Base-by-base conservation (phyloP, 768 basidiomycete species). In the Coprinellus aureogranulatus region DNA sequence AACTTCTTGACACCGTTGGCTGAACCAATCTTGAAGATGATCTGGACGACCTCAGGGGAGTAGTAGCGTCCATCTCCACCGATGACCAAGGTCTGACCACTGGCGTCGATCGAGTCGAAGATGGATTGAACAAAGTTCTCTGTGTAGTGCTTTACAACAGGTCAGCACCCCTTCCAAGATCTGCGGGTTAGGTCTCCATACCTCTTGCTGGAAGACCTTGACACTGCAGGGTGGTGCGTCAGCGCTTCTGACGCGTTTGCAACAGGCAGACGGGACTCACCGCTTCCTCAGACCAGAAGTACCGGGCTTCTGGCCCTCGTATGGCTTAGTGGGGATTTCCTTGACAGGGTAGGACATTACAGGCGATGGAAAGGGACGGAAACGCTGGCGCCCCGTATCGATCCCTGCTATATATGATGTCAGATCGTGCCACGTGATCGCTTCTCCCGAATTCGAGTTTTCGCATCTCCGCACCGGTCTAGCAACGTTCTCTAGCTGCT, bases 91-190 rank as follows among this genome's bases (percentile, higher is more conserved):
- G 94, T 94, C 54, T 86, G 77, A 27, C 84, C 92, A 59, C 88
- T 74, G 50, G 85, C 83, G 5, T 89, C 83, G 74, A 98, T 92
- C 54, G 95, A 91, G 73, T 91, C 85, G 67, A 95, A 83, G 78
- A 94, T 99, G 63, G 96, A 75, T 73, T 98, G 96, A 57, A 98
- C 72, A 65, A 99, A 99, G 81, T 98, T 99, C 77, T 98, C 97
- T 45, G 97, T 99, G 77, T 98, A 99, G 79, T 98, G 88, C 92
- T 94, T 52, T 34, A 20, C 14, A 44, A 25, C 14, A 9, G 44
- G 14, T 57, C 9, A 57, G 30, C 20, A 25, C 37, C n/a, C 25
- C 9, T 2, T 22, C 28, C 34, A n/a, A 49, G 48, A 14, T 22
- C 4, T 34, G 12, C 44, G 50, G 30, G 27, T 62, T 66, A 30